Percentiles rank a stretch among this genome's conserved stretches.
Evolutionary conservation across 2,329 filamentous ascomycete genomes (phyloP).

Genomic region (Furcasterigmium furcatum): DNA sequence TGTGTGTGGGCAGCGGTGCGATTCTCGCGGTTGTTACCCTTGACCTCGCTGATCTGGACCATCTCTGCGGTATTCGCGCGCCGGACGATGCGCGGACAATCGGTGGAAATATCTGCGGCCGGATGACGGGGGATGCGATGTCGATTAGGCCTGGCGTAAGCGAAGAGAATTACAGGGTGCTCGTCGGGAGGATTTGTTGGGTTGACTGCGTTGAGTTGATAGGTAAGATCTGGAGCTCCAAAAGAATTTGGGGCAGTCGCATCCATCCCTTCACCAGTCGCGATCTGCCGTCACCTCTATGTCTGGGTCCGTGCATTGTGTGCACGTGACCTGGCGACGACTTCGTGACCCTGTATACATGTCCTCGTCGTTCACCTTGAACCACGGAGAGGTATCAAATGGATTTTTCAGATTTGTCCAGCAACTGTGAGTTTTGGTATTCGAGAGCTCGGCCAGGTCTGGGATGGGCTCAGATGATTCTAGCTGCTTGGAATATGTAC

Average conservation of each 20-base stretch:
- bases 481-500: too few species aligned
- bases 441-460: too few species aligned
- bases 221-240: constrained; percentile 8
- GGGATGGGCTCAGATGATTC: too few species aligned
- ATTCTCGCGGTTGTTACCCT: constrained; percentile 91
- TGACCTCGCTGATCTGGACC: constrained; percentile 92
- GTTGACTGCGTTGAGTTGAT: not conserved
- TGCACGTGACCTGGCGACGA: constrained; percentile 12
- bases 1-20: constrained; percentile 96
- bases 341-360: constrained; percentile 6
- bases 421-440: too few species aligned
- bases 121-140: not conserved
- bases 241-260: constrained; percentile 15
- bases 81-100: constrained; percentile 2
- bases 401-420: too few species aligned
- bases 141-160: not conserved
- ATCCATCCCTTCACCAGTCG: not conserved
- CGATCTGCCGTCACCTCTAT: constrained; percentile 6
- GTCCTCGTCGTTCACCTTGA: too few species aligned
- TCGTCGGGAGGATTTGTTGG: too few species aligned
- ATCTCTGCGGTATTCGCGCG: constrained; percentile 43
- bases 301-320: not conserved
- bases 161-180: not conserved
- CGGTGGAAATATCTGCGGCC: not conserved
- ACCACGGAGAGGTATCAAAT: too few species aligned